Conservation (phyloP, 2,329 filamentous ascomycete genomes). For the Cordyceps sp. region DNA sequence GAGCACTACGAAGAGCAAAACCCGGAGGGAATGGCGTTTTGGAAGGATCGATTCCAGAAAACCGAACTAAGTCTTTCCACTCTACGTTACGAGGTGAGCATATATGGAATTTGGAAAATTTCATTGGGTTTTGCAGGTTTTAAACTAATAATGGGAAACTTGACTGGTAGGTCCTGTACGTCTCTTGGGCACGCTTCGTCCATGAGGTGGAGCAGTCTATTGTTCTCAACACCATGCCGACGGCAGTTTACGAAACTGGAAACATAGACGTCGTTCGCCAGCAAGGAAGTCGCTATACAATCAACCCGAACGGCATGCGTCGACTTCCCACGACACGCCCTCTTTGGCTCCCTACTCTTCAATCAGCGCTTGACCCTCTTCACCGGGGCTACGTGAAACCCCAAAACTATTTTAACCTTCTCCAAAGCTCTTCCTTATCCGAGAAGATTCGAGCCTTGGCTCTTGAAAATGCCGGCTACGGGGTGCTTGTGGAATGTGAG, state of each 20-base stretch:
- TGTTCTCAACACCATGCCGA: conserved; percentile 2
- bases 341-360: conserved; percentile 4
- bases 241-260: conserved; percentile 2
- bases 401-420: conserved; percentile 2
- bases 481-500: conserved; percentile 3
- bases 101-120: not conserved
- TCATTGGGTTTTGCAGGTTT: not conserved
- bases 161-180: conserved; percentile 3
- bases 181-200: conserved; percentile 4
- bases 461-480: conserved; percentile 3
- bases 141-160: conserved; percentile 1
- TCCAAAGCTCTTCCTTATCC: conserved; percentile 3
- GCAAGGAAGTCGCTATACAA: conserved; percentile 2
- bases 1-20: conserved; percentile 3
- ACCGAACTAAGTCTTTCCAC: conserved; percentile 3
- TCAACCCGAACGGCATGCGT: conserved; percentile 2
- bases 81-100: conserved; percentile 4
- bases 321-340: conserved; percentile 2
- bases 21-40: conserved; percentile 5
- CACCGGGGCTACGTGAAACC: conserved; percentile 3
- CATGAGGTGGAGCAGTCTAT: conserved; percentile 3
- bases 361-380: conserved; percentile 2
- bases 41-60: conserved; percentile 5
- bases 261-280: conserved; percentile 3
- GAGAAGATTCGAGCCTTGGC: conserved; percentile 2